Conservation (phyloP, 2,329 filamentous ascomycete species). For the Pyrenochaeta sp. region DNA sequence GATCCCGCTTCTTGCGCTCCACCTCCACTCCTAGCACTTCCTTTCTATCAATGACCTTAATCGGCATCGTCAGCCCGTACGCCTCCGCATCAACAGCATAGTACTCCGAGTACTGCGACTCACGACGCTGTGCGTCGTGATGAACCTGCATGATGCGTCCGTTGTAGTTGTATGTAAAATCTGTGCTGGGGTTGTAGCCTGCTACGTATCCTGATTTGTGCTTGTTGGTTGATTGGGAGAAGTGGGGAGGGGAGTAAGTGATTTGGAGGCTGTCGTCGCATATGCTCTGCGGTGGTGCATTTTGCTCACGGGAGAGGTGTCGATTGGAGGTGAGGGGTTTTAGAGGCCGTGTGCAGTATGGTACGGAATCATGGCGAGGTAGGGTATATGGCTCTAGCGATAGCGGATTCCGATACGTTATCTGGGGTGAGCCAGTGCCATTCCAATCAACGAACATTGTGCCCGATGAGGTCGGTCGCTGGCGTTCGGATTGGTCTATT, state of each 20-base stretch:
- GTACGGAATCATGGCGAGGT: neutral
- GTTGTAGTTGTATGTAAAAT: conserved; percentile 26
- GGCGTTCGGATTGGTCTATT: neutral
- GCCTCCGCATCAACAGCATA: conserved; percentile 13
- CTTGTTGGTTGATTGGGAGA: neutral
- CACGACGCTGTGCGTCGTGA: conserved; percentile 1
- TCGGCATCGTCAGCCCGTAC: neutral
- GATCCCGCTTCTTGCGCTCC: conserved; percentile 4
- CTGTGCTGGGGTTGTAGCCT: conserved; percentile 21
- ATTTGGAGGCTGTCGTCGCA: neutral
- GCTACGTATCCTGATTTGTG: conserved; percentile 1
- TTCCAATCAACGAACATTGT: conserved; percentile 38
- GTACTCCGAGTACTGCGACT: conserved; percentile 11
- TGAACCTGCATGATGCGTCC: conserved; percentile 25
- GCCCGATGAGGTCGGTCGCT: conserved; percentile 7
- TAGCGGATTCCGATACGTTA: conserved; percentile 2
- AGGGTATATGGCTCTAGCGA: neutral
- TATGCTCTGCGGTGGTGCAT: neutral
- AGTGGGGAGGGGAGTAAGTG: neutral
- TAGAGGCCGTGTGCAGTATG: neutral
- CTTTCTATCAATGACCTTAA: neutral
- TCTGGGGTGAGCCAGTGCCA: neutral
- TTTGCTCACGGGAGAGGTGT: neutral
- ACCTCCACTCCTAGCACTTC: neutral
- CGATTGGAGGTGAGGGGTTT: neutral